A percentile compares a stretch with the other conserved stretches of the same genome.
phyloP scores from a whole-genome alignment of 331 rosid genomes.

The Acacia concinna region DNA sequence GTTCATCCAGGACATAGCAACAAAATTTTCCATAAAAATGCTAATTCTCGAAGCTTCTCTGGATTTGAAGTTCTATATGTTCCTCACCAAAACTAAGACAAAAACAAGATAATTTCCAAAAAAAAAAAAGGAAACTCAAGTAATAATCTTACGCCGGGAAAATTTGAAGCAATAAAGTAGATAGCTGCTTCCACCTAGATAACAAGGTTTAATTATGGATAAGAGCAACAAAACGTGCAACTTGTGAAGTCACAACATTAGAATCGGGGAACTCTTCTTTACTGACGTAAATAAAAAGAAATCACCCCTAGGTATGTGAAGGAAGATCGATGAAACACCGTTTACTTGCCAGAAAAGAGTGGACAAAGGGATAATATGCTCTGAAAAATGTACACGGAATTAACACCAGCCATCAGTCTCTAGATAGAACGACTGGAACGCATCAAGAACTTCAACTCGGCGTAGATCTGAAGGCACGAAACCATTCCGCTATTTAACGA shows the following conservation, averaged over 20 bases:
- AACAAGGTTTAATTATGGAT: not conserved
- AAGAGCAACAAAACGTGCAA: not conserved
- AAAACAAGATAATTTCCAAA: not conserved
- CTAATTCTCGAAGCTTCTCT: not conserved
- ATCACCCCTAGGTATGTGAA: not conserved
- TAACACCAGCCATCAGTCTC: not conserved
- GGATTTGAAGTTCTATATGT: not conserved
- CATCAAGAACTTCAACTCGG: not conserved
- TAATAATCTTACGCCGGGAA: not conserved
- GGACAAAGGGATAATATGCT: constrained; percentile 19
- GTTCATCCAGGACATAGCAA: constrained; percentile 1
- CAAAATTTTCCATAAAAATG: not conserved
- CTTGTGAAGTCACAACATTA: not conserved
- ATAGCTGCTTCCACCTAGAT: constrained; percentile 17
- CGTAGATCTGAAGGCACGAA: constrained; percentile 38
- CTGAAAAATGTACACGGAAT: constrained; percentile 4
- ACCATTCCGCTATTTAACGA: constrained; percentile 25
- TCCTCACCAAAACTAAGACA: not conserved
- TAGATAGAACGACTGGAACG: not conserved
- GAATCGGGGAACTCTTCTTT: not conserved
- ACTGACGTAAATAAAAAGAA: not conserved
- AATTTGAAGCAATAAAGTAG: not conserved
- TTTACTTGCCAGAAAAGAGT: constrained; percentile 1
- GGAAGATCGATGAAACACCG: not conserved
- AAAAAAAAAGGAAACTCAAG: not conserved